Evolutionary conservation across 2,329 filamentous ascomycete genomes (phyloP), one percentile per base, ranked within the genome.

Genomic region (Tolypocladium cylindrosporum): DNA sequence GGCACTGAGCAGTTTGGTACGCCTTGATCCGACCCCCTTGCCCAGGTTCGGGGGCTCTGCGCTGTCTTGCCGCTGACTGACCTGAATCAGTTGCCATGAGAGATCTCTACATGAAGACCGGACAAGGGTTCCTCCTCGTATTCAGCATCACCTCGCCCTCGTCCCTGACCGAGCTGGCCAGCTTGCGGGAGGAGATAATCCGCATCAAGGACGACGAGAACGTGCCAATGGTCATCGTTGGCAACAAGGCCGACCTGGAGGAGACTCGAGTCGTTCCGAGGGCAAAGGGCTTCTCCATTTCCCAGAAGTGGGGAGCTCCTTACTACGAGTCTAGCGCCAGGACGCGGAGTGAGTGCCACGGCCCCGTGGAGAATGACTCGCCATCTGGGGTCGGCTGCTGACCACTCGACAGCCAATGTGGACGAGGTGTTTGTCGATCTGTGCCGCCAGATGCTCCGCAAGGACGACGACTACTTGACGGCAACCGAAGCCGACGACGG

Each of bases 1-100:
- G 91, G 91, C 59, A 96, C 91, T 63, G 91, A 96, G 72, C 91
- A 96, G 71, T 96, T 96, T 74, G 93, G 90, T 93, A 80, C 48
- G 48, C 19, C 13, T 21, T 13, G 16, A 21, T 1, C 27, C 48
- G 4, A 19, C 31, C 31, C 45, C 19, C 9, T 36, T 6, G 9
- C 4, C 2, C 3, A 1, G 16, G 27, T 19, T n/a, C 9, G n/a
- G 48, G 16, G 4, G 31, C 9, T 21, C 16, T 21, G 11, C 31
- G 21, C 34, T 21, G 16, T 21, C 31, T 19, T 31, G 14, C 19
- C 5, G 48, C 31, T 19, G 48, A 21, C 55, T 58, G 59, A 57
- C 43, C 11, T 39, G 27, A 41, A 10, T 27, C 61, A 84, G 79
- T 84, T 65, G 81, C 82, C 58, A 85, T 85, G 82, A 82, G 89